Evolutionary conservation across 306 rosid species (phyloP).

Genomic region (Cucumis melo): DNA sequence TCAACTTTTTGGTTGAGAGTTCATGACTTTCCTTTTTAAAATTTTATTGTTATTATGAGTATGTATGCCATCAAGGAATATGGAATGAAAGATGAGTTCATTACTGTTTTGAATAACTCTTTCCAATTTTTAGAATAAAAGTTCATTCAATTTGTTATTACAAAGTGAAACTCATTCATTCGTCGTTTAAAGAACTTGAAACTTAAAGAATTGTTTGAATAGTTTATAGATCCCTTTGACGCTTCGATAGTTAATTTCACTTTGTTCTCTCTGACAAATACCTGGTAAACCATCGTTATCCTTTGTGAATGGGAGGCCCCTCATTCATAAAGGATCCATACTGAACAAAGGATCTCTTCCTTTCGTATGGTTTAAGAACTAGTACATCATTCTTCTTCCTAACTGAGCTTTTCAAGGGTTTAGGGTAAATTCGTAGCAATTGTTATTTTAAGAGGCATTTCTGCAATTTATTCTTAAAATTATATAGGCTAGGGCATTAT

Average conservation of each 20-base stretch:
- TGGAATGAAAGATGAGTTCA: not conserved
- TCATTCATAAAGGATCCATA: not conserved
- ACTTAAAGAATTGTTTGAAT: too few species aligned
- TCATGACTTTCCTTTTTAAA: not conserved
- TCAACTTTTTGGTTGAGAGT: conserved; percentile 5
- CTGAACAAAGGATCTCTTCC: not conserved
- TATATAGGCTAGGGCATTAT: too few species aligned
- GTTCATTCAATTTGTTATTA: not conserved
- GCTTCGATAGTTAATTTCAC: too few species aligned
- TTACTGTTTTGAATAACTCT: not conserved
- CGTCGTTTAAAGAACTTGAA: too few species aligned
- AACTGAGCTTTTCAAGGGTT: not conserved
- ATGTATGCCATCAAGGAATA: conserved; percentile 1
- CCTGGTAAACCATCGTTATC: not conserved
- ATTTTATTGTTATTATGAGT: not conserved
- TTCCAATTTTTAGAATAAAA: not conserved
- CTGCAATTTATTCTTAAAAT: too few species aligned
- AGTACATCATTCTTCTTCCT: not conserved
- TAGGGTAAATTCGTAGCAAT: too few species aligned
- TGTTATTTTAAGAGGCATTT: too few species aligned
- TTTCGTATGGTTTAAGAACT: not conserved
- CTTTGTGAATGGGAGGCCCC: not conserved
- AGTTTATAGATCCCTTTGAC: too few species aligned
- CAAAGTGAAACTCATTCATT: too few species aligned
- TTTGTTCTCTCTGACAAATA: not conserved